Evolutionary conservation across 345 rosid genomes (phyloP).

Genomic region (Acer negundo): DNA sequence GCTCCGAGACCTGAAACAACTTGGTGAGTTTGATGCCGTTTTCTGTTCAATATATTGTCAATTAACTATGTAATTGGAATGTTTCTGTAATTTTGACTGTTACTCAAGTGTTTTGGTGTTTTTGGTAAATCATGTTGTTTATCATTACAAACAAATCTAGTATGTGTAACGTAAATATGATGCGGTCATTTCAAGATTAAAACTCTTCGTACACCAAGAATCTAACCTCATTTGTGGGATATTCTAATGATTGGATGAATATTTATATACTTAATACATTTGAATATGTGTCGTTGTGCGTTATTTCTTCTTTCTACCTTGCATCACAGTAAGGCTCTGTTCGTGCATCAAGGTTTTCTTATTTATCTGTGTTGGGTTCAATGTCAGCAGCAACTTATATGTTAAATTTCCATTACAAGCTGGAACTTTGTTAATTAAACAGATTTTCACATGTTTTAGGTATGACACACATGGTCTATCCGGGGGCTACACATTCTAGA

Average conservation of each 20-base stretch:
- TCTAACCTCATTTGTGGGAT: background rate
- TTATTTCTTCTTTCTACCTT: background rate
- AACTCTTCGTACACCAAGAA: too few species aligned
- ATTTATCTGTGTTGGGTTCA: background rate
- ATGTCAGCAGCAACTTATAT: background rate
- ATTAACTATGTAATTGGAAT: background rate
- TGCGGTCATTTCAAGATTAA: too few species aligned
- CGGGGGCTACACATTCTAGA: slow-evolving; percentile 91
- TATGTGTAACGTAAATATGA: background rate
- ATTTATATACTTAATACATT: background rate
- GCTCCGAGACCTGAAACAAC: slow-evolving; percentile 93
- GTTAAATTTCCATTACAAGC: background rate
- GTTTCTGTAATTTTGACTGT: background rate
- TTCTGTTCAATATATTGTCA: background rate
- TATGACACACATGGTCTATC: slow-evolving; percentile 73
- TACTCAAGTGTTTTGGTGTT: background rate
- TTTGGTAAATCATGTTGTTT: too few species aligned
- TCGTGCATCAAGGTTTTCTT: background rate
- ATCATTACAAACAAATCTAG: background rate
- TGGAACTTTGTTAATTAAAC: background rate
- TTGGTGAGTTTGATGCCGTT: slow-evolving; percentile 53
- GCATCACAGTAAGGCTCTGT: background rate
- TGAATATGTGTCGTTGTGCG: too few species aligned
- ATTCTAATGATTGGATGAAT: background rate
- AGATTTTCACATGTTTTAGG: slow-evolving; percentile 48